phyloP scores from a whole-genome alignment of 768 basidiomycete species.

The Exsudoporus frostii region DNA sequence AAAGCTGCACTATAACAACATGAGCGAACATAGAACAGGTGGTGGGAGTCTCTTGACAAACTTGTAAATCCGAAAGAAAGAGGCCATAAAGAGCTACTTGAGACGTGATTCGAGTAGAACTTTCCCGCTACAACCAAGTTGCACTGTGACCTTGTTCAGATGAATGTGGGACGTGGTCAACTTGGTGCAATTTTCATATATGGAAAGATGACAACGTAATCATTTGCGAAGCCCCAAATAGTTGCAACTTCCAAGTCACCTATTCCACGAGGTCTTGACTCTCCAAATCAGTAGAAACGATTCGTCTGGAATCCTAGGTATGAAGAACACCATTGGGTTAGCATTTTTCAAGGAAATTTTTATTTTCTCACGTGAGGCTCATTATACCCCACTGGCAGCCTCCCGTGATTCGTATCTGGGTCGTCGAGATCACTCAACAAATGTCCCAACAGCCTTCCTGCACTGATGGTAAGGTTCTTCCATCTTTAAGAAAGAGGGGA shows the following conservation, averaged over 20 bases:
- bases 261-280: not conserved
- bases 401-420: not conserved
- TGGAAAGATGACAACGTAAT: not conserved
- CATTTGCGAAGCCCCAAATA: too few relatives aligned
- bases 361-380: not conserved
- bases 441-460: not conserved
- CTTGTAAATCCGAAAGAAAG: conserved; percentile 44
- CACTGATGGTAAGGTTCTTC: not conserved
- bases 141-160: too few relatives aligned
- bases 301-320: not conserved
- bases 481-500: not conserved
- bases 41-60: conserved; percentile 18
- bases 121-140: too few relatives aligned
- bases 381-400: too few relatives aligned
- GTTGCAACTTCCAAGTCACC: not conserved
- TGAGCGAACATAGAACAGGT: not conserved
- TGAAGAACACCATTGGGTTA: not conserved
- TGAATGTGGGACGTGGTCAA: not conserved
- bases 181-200: not conserved
- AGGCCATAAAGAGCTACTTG: conserved; percentile 35
- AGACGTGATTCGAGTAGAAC: not conserved
- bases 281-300: not conserved
- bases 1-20: conserved; percentile 47
- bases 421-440: not conserved
- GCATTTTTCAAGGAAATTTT: not conserved